Evolutionary conservation across 257 asterid genomes (phyloP), one percentile per base, ranked within the genome.

Genomic region (Euphrasia confusa): DNA sequence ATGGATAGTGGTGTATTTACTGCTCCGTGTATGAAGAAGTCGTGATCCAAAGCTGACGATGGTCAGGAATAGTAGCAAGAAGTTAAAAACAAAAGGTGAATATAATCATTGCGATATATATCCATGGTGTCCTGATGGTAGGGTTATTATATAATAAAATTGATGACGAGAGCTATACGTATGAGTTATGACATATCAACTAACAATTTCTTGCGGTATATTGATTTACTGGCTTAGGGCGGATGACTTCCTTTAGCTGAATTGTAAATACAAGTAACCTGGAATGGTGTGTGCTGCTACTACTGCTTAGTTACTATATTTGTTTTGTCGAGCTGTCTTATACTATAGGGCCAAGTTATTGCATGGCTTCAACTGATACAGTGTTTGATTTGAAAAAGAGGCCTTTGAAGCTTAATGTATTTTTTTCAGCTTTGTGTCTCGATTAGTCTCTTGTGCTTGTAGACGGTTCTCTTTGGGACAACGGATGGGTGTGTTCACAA

Each of bases 11-110:
- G 78, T 78, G 78, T 79, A 73, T 53, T 78, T 88, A 69, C 77
- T 68, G 86, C 71, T 83, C 66, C 68, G 71, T 72, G 81, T 77
- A 69, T 72, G 78, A 74, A 75, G 81, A 68, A 79, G 70, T 39
- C 55, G 69, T 56, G 71, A 71, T 77, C 84, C 70, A 69, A 70
- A 72, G 65, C 74, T 59, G 71, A 69, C 77, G 71, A 69, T 54
- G 72, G 78, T 65, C 78, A 74, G 73, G 69, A 72, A 54, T 71
- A 80, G 67, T 80, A 64, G 80, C 78, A 69, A 69, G 78, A 78
- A 72, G 72, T 56, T 44, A n/a, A 44, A 76, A 73, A 68, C 62
- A 75, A 73, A 68, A 61, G 75, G 77, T 72, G 74, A 72, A 71
- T 78, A 71, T 61, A 61, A 64, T 52, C 67, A 48, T 49, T 5